Evolutionary conservation across 345 rosid species (phyloP).

Genomic region (Eucalyptus decipiens): DNA sequence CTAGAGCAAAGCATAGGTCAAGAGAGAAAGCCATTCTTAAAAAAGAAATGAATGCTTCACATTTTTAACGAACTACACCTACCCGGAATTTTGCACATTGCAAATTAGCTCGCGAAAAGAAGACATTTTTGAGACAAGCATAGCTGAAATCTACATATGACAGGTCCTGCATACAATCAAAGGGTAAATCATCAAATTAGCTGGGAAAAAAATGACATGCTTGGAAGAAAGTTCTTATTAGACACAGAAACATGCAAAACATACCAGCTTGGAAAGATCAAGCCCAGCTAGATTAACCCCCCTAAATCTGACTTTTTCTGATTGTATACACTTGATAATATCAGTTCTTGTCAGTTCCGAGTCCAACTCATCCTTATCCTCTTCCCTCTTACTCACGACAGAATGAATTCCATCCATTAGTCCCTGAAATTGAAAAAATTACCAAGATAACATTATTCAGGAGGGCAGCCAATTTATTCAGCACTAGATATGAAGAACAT

Average conservation of each 20-base stretch:
- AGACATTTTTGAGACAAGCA: conserved; percentile 73
- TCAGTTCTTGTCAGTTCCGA: conserved; percentile 70
- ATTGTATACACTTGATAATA: conserved; percentile 86
- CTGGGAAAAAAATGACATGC: background rate
- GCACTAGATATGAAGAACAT: background rate
- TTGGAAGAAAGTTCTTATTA: background rate
- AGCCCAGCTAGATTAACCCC: conserved; percentile 86
- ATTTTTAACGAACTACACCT: background rate
- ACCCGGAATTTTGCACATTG: conserved; percentile 86
- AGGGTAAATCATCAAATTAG: background rate
- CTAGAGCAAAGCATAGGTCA: background rate
- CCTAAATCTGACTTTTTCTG: conserved; percentile 63
- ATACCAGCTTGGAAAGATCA: conserved; percentile 93
- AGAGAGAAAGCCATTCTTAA: background rate
- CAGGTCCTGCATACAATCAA: conserved; percentile 48
- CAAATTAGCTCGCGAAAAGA: conserved; percentile 90
- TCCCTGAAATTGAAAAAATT: conserved; percentile 21
- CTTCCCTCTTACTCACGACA: conserved; percentile 32
- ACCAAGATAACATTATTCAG: background rate
- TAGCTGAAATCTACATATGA: conserved; percentile 80
- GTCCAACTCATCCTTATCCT: conserved; percentile 32
- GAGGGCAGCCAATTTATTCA: background rate
- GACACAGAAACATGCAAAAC: background rate
- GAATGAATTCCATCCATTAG: conserved; percentile 45
- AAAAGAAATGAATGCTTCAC: background rate